phyloP scores from a whole-genome alignment of 1,139 yeast species.

The Saccharomyces hybrid region DNA sequence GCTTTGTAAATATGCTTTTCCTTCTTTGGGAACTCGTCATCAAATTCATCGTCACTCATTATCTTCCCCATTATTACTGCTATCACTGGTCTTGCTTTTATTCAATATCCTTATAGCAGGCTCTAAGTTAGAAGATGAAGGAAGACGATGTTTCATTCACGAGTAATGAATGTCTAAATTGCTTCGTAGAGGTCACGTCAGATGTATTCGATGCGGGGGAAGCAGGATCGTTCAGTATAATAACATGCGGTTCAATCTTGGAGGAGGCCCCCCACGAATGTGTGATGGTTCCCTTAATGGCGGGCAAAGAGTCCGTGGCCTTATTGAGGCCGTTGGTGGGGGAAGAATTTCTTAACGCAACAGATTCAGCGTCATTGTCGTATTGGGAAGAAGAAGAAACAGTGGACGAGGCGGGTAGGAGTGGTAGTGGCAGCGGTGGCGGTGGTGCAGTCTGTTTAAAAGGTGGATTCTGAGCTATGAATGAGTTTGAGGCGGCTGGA shows the following conservation, averaged over 20 bases:
- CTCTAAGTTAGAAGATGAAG: slow-evolving; percentile 10
- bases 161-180: not conserved
- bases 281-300: slow-evolving; percentile 35
- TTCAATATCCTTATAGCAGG: slow-evolving; percentile 9
- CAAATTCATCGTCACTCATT: not conserved
- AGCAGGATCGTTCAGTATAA: slow-evolving; percentile 20
- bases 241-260: slow-evolving; percentile 19
- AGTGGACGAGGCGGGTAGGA: not conserved
- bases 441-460: not conserved
- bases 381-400: not conserved
- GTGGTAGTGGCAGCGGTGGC: slow-evolving; percentile 4
- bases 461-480: slow-evolving; percentile 7
- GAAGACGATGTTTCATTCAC: slow-evolving; percentile 2
- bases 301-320: slow-evolving; percentile 19
- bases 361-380: not conserved
- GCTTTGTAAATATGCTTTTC: slow-evolving; percentile 12
- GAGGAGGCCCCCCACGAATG: slow-evolving; percentile 35
- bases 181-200: slow-evolving; percentile 7
- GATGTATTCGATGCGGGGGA: not conserved
- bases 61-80: not conserved
- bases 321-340: not conserved
- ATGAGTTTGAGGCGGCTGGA: slow-evolving; percentile 1
- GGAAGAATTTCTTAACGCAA: not conserved
- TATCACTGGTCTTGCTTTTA: not conserved
- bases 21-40: slow-evolving; percentile 1